Evolutionary conservation across 768 basidiomycete species (phyloP), one percentile per base, ranked within the genome.

Genomic region (Lentinula lateritia): DNA sequence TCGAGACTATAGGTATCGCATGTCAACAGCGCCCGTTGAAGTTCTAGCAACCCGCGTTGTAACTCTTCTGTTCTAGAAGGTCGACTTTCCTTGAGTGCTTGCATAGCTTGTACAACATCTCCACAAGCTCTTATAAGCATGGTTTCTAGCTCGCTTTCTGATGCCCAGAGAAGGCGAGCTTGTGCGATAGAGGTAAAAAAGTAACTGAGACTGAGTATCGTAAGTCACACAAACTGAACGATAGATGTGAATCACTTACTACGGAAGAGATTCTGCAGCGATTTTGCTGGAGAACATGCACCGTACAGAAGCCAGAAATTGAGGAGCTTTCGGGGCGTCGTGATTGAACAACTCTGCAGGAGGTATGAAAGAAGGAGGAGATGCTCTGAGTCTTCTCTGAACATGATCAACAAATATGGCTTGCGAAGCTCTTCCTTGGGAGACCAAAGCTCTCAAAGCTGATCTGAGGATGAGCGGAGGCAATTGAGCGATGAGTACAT

Each of bases 211-310:
- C 64, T 65, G 35, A 58, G 35, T 42, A 41, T 42, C 34, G 9
- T 59, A 7, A 56, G 55, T 38, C n/a, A 20, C 6, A 59, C 16
- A 41, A 46, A 6, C 39, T 58, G 10, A 35, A 50, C 12, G 42
- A 48, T 28, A 10, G 42, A 20, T 34, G 34, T 6, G 10, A 8
- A 53, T 9, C 36, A 52, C 62, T 50, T 28, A 63, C 64, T 65
- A 58, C 15, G 62, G 59, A 46, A 65, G 35, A 28, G 64, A 63
- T 16, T 65, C 62, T 4, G 41, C 18, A 3, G 59, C 59, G 52
- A 65, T 60, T 45, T 61, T 63, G 48, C 64, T 56, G 16, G 64
- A 48, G 58, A 65, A 65, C 23, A 65, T 54, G 48, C 64, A 65
- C 3, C 64, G 57, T 16, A 62, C 48, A 13, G 23, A n/a, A 35